Evolutionary conservation across 371 early-diverging fungal species (phyloP).

Genomic region (Rhizopus microsporus): DNA sequence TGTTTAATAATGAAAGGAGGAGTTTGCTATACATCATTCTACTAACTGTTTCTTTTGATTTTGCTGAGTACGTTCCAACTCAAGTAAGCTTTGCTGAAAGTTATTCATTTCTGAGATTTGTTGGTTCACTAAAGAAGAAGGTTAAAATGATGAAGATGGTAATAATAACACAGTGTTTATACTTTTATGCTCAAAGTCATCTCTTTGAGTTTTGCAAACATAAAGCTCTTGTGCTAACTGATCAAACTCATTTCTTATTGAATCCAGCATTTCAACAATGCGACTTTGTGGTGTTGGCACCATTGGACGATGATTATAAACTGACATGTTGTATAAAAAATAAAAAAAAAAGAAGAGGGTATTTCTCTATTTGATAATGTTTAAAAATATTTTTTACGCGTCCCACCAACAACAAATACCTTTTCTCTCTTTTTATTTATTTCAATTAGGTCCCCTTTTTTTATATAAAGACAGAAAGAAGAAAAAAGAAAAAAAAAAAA

Average conservation of each 20-base stretch:
- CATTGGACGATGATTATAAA: conserved; percentile 88
- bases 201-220: conserved; percentile 77
- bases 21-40: not conserved
- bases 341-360: conserved; percentile 4
- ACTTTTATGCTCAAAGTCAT: conserved; percentile 92
- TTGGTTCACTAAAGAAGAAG: conserved; percentile 49
- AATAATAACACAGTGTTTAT: conserved; percentile 24
- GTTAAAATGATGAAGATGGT: not conserved
- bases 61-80: conserved; percentile 81
- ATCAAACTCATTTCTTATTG: conserved; percentile 84
- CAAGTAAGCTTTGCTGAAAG: conserved; percentile 79
- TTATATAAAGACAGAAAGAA: not conserved
- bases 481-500: not conserved
- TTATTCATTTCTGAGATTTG: conserved; percentile 81
- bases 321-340: conserved; percentile 38
- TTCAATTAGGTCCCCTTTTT: not conserved
- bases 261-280: conserved; percentile 83
- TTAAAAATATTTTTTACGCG: conserved; percentile 3
- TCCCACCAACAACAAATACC: conserved; percentile 1
- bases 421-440: conserved; percentile 1
- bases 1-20: not conserved
- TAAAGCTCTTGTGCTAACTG: conserved; percentile 76
- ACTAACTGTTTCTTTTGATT: conserved; percentile 73
- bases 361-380: not conserved
- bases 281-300: conserved; percentile 73